Evolutionary conservation across 2,329 filamentous ascomycete genomes (phyloP).

Genomic region (Cercospora zeina): DNA sequence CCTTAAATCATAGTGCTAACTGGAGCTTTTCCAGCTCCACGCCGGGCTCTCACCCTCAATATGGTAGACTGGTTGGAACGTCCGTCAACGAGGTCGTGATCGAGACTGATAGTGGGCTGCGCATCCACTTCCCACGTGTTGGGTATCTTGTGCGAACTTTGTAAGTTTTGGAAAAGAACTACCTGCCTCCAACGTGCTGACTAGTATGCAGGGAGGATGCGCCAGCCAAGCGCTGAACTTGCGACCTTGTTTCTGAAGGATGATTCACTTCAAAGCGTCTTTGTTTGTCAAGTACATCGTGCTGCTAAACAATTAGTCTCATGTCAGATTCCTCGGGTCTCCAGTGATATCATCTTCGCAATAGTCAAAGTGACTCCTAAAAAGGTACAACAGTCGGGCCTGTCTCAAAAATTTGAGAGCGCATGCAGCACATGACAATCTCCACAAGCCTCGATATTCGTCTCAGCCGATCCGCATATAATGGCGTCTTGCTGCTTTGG

Average conservation of each 20-base stretch:
- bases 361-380: too few relatives aligned
- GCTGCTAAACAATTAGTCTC: too few relatives aligned
- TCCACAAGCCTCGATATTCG: too few relatives aligned
- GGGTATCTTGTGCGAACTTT: conserved; percentile 39
- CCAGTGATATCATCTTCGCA: too few relatives aligned
- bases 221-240: conserved; percentile 8
- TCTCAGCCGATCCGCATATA: too few relatives aligned
- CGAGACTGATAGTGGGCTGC: conserved; percentile 36
- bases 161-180: conserved; percentile 10
- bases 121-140: conserved; percentile 45
- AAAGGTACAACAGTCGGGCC: too few relatives aligned
- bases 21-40: conserved; percentile 22
- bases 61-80: conserved; percentile 35
- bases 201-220: conserved; percentile 1
- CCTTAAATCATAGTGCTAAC: conserved; percentile 10
- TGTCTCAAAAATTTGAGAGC: too few relatives aligned
- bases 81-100: conserved; percentile 34
- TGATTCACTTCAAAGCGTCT: too few relatives aligned
- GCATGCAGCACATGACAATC: too few relatives aligned
- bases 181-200: neutral
- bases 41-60: conserved; percentile 35
- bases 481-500: too few relatives aligned
- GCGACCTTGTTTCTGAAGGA: neutral
- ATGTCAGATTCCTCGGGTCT: too few relatives aligned
- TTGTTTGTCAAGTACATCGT: too few relatives aligned